phyloP scores from a whole-genome alignment of 345 rosid species.

The Draba incana region DNA sequence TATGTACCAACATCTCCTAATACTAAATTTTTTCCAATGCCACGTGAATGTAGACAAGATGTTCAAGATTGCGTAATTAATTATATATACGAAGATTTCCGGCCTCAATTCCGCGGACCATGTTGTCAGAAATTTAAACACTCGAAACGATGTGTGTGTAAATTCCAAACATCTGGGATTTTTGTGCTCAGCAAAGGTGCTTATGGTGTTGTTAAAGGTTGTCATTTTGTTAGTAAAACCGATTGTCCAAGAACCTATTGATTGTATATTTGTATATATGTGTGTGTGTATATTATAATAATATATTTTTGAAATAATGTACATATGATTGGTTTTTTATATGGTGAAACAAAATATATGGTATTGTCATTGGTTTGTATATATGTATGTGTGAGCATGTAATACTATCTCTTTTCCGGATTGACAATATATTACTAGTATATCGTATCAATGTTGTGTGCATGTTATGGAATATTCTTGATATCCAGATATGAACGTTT shows the following conservation, averaged over 20 bases:
- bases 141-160: neutral
- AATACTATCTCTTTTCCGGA: too few relatives aligned
- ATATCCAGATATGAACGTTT: too few relatives aligned
- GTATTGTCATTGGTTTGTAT: neutral
- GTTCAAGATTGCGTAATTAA: neutral
- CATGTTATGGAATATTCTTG: too few relatives aligned
- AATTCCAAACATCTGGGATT: neutral
- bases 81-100: neutral
- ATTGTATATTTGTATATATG: neutral
- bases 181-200: neutral
- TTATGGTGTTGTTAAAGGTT: neutral
- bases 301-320: neutral
- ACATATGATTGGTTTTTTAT: neutral
- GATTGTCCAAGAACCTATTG: constrained; percentile 1
- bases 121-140: constrained; percentile 6
- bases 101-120: neutral
- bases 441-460: too few relatives aligned
- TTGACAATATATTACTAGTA: too few relatives aligned
- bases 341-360: too few relatives aligned
- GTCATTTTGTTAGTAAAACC: neutral
- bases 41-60: neutral
- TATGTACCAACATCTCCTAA: too few relatives aligned
- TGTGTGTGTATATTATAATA: too few relatives aligned
- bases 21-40: neutral
- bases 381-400: too few relatives aligned